A percentile compares a stretch with the other conserved stretches of the same genome.
phyloP scores from a whole-genome alignment of 2,329 filamentous ascomycete species.

The Leptographium radiaticola region DNA sequence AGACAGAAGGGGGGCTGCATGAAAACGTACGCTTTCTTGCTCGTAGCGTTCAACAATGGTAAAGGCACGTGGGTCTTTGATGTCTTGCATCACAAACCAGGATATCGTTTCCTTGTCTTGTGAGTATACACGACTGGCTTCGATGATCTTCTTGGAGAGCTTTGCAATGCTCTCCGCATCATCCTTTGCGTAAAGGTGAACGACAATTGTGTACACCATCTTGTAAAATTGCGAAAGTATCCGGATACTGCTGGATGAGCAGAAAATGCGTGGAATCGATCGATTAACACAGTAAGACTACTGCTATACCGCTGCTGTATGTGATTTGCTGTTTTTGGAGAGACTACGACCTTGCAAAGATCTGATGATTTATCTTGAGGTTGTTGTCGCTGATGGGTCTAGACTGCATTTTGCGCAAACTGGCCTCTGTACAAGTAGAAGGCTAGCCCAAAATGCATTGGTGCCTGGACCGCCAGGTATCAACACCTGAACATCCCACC shows the following conservation, averaged over 20 bases:
- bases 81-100: slow-evolving; percentile 70
- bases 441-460: no score
- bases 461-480: no score
- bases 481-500: no score
- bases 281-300: not conserved
- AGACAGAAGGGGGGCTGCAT: slow-evolving; percentile 10
- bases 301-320: no score
- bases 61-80: slow-evolving; percentile 54
- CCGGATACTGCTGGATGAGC: not conserved
- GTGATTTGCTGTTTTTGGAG: no score
- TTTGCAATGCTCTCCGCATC: slow-evolving; percentile 50
- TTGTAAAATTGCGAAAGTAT: slow-evolving; percentile 11
- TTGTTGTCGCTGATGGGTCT: no score
- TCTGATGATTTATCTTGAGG: no score
- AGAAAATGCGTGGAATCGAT: not conserved
- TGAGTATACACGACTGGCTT: slow-evolving; percentile 60
- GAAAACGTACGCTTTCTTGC: slow-evolving; percentile 43
- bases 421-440: no score
- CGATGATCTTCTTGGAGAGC: slow-evolving; percentile 58
- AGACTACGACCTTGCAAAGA: no score
- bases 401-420: no score
- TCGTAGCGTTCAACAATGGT: slow-evolving; percentile 65
- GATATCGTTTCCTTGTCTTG: slow-evolving; percentile 57
- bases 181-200: slow-evolving; percentile 57
- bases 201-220: slow-evolving; percentile 58